phyloP scores from a whole-genome alignment of 257 asterid genomes.

The Nicotiana obtusifolia region DNA sequence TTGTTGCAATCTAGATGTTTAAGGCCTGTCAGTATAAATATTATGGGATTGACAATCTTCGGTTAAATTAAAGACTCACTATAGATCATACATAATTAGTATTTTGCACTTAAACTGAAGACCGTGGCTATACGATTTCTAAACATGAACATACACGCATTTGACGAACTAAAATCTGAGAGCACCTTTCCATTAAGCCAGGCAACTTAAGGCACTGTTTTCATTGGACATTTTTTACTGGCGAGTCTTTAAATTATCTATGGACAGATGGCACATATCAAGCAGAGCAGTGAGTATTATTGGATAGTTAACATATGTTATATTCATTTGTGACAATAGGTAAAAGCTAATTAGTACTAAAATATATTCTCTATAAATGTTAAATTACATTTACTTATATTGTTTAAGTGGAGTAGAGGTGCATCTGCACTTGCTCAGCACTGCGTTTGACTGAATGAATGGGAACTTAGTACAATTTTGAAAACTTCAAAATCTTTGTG shows the following conservation, averaged over 20 bases:
- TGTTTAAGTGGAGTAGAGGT: neutral
- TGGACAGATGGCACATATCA: too few species aligned
- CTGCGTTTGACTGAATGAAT: neutral
- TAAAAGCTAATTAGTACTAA: neutral
- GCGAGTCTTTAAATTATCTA: too few species aligned
- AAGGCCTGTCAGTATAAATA: neutral
- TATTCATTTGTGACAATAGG: neutral
- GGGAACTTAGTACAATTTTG: neutral
- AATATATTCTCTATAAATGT: neutral
- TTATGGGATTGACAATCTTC: too few species aligned
- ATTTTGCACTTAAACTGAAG: neutral
- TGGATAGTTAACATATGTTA: too few species aligned
- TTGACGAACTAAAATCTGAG: too few species aligned
- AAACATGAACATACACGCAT: neutral
- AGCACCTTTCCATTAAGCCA: too few species aligned
- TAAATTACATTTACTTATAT: neutral
- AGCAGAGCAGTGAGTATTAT: too few species aligned
- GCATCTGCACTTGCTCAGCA: neutral
- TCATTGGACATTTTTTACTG: too few species aligned
- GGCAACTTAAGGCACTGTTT: too few species aligned
- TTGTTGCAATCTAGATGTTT: neutral
- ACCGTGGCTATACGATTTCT: neutral
- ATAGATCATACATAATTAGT: too few species aligned
- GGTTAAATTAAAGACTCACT: too few species aligned
- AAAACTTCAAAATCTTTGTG: neutral